Evolutionary conservation across 495 filamentous ascomycete species (phyloP), one percentile per base, ranked within the genome.

Genomic region (Chaetomium cochliodes): DNA sequence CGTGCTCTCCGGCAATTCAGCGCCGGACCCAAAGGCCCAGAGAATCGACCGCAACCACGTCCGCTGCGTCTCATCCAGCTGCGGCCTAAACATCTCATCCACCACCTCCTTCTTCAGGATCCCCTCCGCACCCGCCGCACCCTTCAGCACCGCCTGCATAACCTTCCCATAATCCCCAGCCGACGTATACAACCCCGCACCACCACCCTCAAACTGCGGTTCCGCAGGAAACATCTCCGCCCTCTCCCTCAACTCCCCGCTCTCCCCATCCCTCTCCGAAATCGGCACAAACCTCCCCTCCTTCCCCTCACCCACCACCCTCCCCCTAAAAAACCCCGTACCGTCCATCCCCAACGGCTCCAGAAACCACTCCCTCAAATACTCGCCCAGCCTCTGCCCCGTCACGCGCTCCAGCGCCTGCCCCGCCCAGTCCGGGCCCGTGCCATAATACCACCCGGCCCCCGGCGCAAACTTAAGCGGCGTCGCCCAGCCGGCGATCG

Each of bases 41-140:
- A 56, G 11, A 51, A 37, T 28, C 16, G 47, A 59, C 4, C 51
- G 62, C 44, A 70, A 50, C 0, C 47, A 26, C 62, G 58, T 50
- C 41, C 44, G 25, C 59, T 73, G 71, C 30, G 41, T 33, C 54
- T 75, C 73, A 16, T 76, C 67, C 37, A 86, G 71, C 58, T 84
- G 82, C 42, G 81, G 75, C 25, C 71, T 64, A 69, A 88, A 87
- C 74, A 88, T 83, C 64, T 77, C 70, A 8, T 80, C 76, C 18
- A 79, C 77, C 20, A 78, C 81, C 37, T 70, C 67, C 57, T 55
- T 63, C 11, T 50, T 64, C 46, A 76, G 37, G 5, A 74, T 8
- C 12, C 23, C 47, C 0, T 66, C 47, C 3, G 55, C 65, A 3
- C 33, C 44, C 16, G 23, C 20, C 22, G 60, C 30, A 33, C 33